These are phyloP conservation scores for Pseudogymnoascus sp. DNA, from an alignment of 2,329 filamentous ascomycete genomes.

Conservation along the genomic window DNA sequence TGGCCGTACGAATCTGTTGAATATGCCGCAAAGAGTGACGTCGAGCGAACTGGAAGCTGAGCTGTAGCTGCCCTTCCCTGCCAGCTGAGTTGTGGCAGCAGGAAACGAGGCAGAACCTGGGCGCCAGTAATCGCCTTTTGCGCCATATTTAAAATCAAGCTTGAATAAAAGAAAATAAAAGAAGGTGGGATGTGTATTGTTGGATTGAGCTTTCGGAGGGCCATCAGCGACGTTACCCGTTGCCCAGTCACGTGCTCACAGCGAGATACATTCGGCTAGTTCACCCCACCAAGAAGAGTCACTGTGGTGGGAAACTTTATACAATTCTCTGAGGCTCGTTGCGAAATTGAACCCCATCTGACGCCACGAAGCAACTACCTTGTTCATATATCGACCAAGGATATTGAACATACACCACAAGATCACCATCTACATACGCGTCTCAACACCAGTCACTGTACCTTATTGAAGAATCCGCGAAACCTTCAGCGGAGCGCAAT, in stretches of 20 bases:
- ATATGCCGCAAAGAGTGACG: slow-evolving; percentile 2
- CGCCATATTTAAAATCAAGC: slow-evolving; percentile 20
- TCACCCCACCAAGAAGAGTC: slow-evolving; percentile 11
- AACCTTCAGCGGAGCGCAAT: slow-evolving; percentile 16
- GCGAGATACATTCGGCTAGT: slow-evolving; percentile 6
- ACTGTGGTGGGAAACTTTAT: slow-evolving; percentile 10
- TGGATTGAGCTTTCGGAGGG: background rate
- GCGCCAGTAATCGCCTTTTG: slow-evolving; percentile 19
- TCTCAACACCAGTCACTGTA: background rate
- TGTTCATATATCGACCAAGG: slow-evolving; percentile 7
- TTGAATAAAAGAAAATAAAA: slow-evolving; percentile 8
- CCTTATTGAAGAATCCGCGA: background rate
- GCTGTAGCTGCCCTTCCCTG: slow-evolving; percentile 18
- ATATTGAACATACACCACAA: slow-evolving; percentile 5
- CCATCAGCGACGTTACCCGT: slow-evolving; percentile 3
- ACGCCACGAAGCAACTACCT: slow-evolving; percentile 2
- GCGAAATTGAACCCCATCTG: slow-evolving; percentile 1
- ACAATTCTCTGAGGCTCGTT: slow-evolving; percentile 10
- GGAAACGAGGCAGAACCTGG: slow-evolving; percentile 25
- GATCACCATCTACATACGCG: background rate
- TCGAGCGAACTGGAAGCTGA: slow-evolving; percentile 9
- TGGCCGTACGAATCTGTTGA: background rate
- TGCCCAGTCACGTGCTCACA: background rate
- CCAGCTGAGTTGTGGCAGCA: slow-evolving; percentile 29
- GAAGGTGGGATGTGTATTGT: background rate